Percentiles rank a stretch among this genome's conserved stretches.
Conservation (phyloP, 2,329 filamentous ascomycete genomes). For the Atkinsonella hypoxylon region DNA sequence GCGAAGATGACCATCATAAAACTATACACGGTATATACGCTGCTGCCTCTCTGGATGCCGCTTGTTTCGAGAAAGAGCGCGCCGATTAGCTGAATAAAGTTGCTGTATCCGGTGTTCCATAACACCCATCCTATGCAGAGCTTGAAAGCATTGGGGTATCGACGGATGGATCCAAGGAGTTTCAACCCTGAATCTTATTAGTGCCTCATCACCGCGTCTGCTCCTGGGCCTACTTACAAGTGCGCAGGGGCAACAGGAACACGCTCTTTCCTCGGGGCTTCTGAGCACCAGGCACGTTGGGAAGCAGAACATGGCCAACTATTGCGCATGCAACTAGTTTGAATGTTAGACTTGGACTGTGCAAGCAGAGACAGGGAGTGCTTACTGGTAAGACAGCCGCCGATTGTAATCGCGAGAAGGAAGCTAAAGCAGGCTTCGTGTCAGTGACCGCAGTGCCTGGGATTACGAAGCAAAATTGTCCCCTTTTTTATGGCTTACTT, state of each 20-base stretch:
- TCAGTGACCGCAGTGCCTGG: not conserved
- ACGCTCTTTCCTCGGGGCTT: slow-evolving; percentile 8
- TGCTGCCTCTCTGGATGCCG: slow-evolving; percentile 10
- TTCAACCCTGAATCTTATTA: slow-evolving; percentile 6
- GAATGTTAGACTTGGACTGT: not conserved
- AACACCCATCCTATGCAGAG: slow-evolving; percentile 12
- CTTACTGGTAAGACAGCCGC: slow-evolving; percentile 11
- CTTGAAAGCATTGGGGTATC: slow-evolving; percentile 12
- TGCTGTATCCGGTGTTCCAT: slow-evolving; percentile 12
- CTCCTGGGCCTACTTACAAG: slow-evolving; percentile 5
- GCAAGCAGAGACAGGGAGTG: too few species aligned
- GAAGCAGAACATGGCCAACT: slow-evolving; percentile 10
- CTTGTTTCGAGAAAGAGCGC: slow-evolving; percentile 10
- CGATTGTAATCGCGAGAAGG: slow-evolving; percentile 10
- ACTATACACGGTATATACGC: slow-evolving; percentile 10
- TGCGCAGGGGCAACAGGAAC: slow-evolving; percentile 9
- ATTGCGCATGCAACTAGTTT: slow-evolving; percentile 7
- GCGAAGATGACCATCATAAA: slow-evolving; percentile 11
- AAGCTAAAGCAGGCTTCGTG: slow-evolving; percentile 3
- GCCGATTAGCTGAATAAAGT: slow-evolving; percentile 9
- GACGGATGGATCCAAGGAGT: slow-evolving; percentile 10
- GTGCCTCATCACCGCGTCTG: not conserved
- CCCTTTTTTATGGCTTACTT: slow-evolving; percentile 5
- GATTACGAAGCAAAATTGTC: not conserved
- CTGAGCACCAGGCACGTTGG: slow-evolving; percentile 8